Evolutionary conservation across 345 rosid species (phyloP).

Genomic region (Citrus mangshanensis): DNA sequence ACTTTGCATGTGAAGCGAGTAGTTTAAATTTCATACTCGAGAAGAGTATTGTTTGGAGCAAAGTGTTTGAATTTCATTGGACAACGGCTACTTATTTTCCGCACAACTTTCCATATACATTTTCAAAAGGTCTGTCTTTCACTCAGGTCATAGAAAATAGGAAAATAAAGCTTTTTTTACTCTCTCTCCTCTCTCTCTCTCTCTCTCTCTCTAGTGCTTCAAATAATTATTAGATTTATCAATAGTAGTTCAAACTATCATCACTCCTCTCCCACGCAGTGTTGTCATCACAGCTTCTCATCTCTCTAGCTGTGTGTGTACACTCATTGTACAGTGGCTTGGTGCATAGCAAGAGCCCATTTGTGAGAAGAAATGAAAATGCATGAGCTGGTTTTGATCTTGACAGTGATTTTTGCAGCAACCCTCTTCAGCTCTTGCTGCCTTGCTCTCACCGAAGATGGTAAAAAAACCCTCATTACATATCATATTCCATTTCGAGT

Average conservation of each 20-base stretch:
- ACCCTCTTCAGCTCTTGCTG: slow-evolving; percentile 36
- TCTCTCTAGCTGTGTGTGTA: neutral
- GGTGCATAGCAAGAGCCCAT: neutral
- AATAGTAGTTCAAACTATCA: slow-evolving; percentile 19
- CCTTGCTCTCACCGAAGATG: slow-evolving; percentile 59
- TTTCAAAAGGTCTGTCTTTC: slow-evolving; percentile 29
- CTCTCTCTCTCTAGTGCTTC: slow-evolving; percentile 19
- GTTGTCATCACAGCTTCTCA: slow-evolving; percentile 2
- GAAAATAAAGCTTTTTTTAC: neutral
- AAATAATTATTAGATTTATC: slow-evolving; percentile 33
- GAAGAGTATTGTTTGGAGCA: slow-evolving; percentile 7
- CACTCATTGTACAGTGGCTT: slow-evolving; percentile 7
- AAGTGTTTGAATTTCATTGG: slow-evolving; percentile 35
- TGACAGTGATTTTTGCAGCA: slow-evolving; percentile 27
- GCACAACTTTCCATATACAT: slow-evolving; percentile 42
- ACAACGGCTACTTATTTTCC: slow-evolving; percentile 46
- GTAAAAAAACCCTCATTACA: slow-evolving; percentile 25
- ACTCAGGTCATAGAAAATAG: slow-evolving; percentile 16
- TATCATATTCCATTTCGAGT: neutral
- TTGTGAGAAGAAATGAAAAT: slow-evolving; percentile 25
- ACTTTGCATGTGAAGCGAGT: slow-evolving; percentile 4
- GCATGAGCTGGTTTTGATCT: slow-evolving; percentile 28
- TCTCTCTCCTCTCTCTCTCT: neutral
- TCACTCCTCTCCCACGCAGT: neutral
- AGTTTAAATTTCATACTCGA: neutral